Percentiles rank a stretch among this genome's conserved stretches.
Conservation (phyloP, 768 basidiomycete species). For the Suillus spraguei region DNA sequence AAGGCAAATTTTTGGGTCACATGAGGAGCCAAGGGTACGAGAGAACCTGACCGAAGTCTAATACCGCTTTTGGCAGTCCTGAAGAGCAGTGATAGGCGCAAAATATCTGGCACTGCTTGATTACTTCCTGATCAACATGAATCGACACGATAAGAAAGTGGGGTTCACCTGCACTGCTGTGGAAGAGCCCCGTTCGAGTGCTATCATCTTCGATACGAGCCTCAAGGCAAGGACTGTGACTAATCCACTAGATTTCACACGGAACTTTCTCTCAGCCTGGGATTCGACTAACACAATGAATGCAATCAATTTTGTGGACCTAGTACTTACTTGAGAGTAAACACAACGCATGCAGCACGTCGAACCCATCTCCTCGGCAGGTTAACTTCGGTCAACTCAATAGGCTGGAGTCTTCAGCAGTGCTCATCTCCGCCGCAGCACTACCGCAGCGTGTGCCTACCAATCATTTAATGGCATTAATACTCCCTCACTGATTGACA, state of each 20-base stretch:
- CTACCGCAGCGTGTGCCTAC: not conserved
- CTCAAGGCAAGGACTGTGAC: not conserved
- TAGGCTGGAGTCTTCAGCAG: not conserved
- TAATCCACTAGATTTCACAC: not conserved
- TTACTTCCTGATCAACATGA: not conserved
- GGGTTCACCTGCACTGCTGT: not conserved
- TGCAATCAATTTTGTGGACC: no score
- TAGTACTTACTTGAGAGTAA: not conserved
- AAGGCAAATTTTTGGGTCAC: not conserved
- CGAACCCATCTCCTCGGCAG: not conserved
- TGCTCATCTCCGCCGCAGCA: constrained; percentile 1
- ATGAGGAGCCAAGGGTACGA: not conserved
- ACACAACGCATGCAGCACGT: not conserved
- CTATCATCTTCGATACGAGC: not conserved
- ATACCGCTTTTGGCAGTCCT: not conserved
- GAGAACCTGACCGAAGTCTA: not conserved
- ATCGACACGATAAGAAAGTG: not conserved
- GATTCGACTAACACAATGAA: no score
- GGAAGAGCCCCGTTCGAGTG: not conserved
- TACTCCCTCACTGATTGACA: not conserved
- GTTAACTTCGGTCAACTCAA: not conserved
- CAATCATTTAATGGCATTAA: not conserved
- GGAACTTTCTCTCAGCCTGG: not conserved
- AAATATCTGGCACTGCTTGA: not conserved
- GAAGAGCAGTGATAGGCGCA: not conserved